Conservation (phyloP, 164 flowering plant species). For the Umbilicus rupestris region DNA sequence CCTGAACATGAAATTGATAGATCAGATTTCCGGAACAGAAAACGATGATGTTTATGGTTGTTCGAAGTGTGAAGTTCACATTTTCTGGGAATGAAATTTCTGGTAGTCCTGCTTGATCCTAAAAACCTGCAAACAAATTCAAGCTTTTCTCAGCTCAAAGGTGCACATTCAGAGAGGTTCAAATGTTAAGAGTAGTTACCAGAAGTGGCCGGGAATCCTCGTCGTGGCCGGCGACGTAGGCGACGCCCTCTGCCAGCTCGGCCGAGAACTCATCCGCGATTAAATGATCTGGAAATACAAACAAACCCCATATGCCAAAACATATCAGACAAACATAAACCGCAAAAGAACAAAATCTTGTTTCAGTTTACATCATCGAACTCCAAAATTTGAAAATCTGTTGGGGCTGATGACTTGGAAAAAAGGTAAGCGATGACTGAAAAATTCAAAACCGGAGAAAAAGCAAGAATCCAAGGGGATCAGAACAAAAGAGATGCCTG, state of each 20-base stretch:
- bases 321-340: neutral
- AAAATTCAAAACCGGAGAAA: slow-evolving; percentile 16
- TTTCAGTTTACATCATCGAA: neutral
- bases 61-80: slow-evolving; percentile 42
- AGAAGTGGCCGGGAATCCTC: slow-evolving; percentile 75
- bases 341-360: neutral
- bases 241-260: slow-evolving; percentile 85
- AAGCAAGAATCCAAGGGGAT: slow-evolving; percentile 25
- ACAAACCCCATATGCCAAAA: neutral
- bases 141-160: neutral
- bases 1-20: slow-evolving; percentile 21
- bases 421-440: no score
- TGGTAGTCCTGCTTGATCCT: slow-evolving; percentile 94
- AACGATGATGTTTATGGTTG: neutral
- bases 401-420: slow-evolving; percentile 18
- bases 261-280: slow-evolving; percentile 96
- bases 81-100: slow-evolving; percentile 81
- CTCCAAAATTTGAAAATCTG: neutral
- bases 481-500: slow-evolving; percentile 16
- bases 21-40: neutral
- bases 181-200: slow-evolving; percentile 41
- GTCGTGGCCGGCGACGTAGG: slow-evolving; percentile 85
- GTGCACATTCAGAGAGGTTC: no score
- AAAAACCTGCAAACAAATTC: slow-evolving; percentile 46
- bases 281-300: slow-evolving; percentile 53